A percentile compares a stretch with the other conserved stretches of the same genome.
phyloP scores from a whole-genome alignment of 768 basidiomycete genomes.

The Stropharia rugosoannulata region DNA sequence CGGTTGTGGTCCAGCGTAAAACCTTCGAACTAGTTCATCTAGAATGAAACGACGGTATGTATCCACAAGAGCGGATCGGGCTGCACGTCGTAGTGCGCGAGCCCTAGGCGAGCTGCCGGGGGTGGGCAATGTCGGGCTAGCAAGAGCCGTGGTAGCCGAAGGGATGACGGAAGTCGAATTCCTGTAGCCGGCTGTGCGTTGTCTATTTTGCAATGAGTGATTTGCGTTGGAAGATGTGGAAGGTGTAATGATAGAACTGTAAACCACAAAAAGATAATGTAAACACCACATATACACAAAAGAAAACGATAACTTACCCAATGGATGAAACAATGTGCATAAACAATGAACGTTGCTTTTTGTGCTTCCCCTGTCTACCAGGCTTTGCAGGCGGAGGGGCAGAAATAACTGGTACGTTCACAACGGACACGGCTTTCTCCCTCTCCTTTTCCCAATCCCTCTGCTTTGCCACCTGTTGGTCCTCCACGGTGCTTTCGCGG shows the following conservation, averaged over 20 bases:
- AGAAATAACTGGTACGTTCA: neutral
- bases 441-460: constrained; percentile 27
- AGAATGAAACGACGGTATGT: constrained; percentile 62
- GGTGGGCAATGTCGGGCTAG: constrained; percentile 22
- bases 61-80: constrained; percentile 68
- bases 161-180: constrained; percentile 24
- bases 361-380: constrained; percentile 47
- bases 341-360: constrained; percentile 68
- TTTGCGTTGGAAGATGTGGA: constrained; percentile 26
- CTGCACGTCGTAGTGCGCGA: constrained; percentile 53
- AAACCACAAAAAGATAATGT: constrained; percentile 3
- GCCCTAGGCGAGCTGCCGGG: constrained; percentile 27
- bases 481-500: constrained; percentile 42
- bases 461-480: constrained; percentile 34
- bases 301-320: constrained; percentile 37
- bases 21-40: constrained; percentile 44
- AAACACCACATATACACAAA: neutral
- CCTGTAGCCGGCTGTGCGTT: constrained; percentile 14
- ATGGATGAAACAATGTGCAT: constrained; percentile 56
- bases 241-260: constrained; percentile 27
- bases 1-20: constrained; percentile 22
- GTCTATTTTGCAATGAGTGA: constrained; percentile 19
- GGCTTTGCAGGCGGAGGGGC: constrained; percentile 4
- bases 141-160: constrained; percentile 26
- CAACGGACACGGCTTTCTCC: constrained; percentile 20